phyloP scores from a whole-genome alignment of 108 stramenopile genomes.

The Pseudonitzschia pungens region DNA sequence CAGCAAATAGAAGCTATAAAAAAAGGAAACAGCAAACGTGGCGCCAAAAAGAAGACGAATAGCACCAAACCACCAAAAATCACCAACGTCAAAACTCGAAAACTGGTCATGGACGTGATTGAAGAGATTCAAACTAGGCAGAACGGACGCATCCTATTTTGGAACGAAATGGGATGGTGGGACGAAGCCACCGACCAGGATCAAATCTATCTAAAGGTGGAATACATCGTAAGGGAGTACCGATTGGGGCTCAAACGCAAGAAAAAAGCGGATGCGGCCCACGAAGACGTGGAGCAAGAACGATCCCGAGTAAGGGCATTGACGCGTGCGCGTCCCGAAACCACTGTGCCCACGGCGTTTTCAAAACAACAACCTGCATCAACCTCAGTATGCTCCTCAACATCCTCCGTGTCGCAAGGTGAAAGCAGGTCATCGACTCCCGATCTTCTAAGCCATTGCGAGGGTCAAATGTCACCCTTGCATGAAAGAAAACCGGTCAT shows the following conservation, averaged over 20 bases:
- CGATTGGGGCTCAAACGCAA: neutral
- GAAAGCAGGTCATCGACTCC: neutral
- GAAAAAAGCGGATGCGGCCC: neutral
- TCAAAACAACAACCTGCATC: neutral
- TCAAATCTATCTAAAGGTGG: neutral
- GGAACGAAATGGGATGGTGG: slow-evolving; percentile 14
- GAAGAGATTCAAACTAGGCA: neutral
- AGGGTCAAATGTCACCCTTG: neutral
- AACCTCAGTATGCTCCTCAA: neutral
- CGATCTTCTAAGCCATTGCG: neutral
- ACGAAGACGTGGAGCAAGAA: neutral
- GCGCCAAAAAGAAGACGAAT: neutral
- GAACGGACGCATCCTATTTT: neutral
- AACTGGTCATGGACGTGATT: neutral
- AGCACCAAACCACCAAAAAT: neutral
- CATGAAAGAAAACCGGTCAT: neutral
- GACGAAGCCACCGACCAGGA: neutral
- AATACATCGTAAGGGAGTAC: slow-evolving; percentile 8
- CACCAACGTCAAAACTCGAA: neutral
- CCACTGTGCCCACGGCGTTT: neutral
- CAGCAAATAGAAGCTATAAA: neutral
- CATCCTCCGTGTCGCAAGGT: too few relatives aligned
- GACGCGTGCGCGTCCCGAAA: neutral
- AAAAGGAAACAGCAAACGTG: neutral
- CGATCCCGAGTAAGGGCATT: neutral